phyloP scores from a whole-genome alignment of 768 basidiomycete genomes.

The Boletus reticulatus region DNA sequence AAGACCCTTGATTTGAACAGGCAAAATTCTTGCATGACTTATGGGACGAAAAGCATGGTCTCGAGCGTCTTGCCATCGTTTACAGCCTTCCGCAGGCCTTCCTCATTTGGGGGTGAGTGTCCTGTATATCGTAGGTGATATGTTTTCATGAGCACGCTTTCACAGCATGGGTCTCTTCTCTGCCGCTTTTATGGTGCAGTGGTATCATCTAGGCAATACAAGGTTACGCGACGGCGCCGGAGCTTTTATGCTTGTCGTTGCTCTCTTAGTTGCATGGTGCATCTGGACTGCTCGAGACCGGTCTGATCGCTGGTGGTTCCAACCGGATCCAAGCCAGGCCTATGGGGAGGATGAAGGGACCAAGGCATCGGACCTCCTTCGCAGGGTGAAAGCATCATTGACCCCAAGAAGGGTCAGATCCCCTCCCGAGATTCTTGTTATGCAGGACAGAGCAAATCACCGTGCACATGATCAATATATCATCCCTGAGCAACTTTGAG shows the following conservation, averaged over 20 bases:
- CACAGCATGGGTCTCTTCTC: conserved; percentile 30
- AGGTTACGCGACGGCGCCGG: conserved; percentile 29
- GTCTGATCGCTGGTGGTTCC: conserved; percentile 25
- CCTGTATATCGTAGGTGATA: neutral
- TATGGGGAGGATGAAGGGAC: neutral
- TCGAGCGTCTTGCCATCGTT: conserved; percentile 50
- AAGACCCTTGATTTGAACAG: conserved; percentile 5
- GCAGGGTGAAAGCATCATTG: neutral
- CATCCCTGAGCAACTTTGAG: neutral
- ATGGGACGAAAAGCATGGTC: conserved; percentile 33
- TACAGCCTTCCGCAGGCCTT: conserved; percentile 56
- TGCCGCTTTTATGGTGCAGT: conserved; percentile 25
- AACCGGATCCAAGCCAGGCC: conserved; percentile 11
- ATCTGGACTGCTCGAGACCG: conserved; percentile 32
- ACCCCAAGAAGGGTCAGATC: neutral
- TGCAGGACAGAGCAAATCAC: neutral
- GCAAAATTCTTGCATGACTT: conserved; percentile 16
- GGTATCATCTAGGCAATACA: conserved; percentile 12
- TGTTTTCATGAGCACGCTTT: neutral
- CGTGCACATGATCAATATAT: neutral
- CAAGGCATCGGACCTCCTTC: neutral
- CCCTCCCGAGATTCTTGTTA: neutral
- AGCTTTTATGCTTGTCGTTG: conserved; percentile 25
- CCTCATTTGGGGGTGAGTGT: conserved; percentile 57
- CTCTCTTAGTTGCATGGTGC: conserved; percentile 42